Conservation (phyloP, 257 asterid genomes). For the Pogostemon cablin region DNA sequence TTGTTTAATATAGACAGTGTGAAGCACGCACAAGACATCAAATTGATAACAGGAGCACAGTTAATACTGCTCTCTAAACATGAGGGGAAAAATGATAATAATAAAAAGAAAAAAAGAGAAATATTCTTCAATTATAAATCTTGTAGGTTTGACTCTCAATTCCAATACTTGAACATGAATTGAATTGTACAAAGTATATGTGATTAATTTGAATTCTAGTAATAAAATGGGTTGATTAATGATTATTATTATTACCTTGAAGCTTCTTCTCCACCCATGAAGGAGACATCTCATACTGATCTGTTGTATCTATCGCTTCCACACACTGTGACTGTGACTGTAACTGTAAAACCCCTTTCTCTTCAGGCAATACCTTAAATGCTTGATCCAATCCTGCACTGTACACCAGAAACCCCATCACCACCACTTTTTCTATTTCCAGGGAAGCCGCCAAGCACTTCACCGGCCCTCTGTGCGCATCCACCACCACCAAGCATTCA, state of each 20-base stretch:
- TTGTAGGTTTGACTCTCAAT: too few relatives aligned
- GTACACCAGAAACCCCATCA: conserved; percentile 72
- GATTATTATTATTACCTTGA: conserved; percentile 47
- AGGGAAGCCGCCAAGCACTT: conserved; percentile 70
- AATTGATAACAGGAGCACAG: too few relatives aligned
- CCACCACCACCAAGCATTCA: conserved; percentile 83
- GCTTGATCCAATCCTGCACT: conserved; percentile 88
- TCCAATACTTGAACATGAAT: too few relatives aligned
- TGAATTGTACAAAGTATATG: too few relatives aligned
- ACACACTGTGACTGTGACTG: neutral
- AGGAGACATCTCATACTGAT: conserved; percentile 74
- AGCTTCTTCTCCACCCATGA: conserved; percentile 93
- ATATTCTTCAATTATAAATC: too few relatives aligned
- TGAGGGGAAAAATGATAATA: too few relatives aligned
- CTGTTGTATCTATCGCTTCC: conserved; percentile 33
- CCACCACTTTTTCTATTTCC: conserved; percentile 74
- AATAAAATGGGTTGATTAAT: neutral
- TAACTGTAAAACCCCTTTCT: conserved; percentile 26
- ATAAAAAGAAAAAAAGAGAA: too few relatives aligned
- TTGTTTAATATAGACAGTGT: too few relatives aligned
- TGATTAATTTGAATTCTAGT: too few relatives aligned
- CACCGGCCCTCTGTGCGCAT: conserved; percentile 89
- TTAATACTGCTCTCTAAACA: too few relatives aligned
- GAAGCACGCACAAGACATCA: too few relatives aligned
- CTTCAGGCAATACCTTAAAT: conserved; percentile 77